A percentile compares a stretch with the other conserved stretches of the same genome.
Evolutionary conservation across 495 filamentous ascomycete genomes (phyloP).

Genomic region (Penicillium taxi): DNA sequence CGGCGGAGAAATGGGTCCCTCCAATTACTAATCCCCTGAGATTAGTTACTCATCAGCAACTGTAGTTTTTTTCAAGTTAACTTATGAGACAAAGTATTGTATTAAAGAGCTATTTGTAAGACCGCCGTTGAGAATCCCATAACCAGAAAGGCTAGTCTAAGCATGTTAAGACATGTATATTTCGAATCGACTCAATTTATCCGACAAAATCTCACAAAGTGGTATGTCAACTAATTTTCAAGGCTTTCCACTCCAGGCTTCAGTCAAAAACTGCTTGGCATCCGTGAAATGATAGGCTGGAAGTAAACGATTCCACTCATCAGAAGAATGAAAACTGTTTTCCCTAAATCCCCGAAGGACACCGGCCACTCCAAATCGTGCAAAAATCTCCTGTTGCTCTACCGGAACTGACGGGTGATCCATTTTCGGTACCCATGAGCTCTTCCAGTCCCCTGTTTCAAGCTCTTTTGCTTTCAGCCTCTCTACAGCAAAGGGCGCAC

Average conservation of each 20-base stretch:
- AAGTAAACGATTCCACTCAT: slow-evolving; percentile 47
- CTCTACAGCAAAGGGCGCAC: slow-evolving; percentile 35
- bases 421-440: slow-evolving; percentile 34
- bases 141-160: too few relatives aligned
- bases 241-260: slow-evolving; percentile 39
- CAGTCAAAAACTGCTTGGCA: slow-evolving; percentile 39
- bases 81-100: too few relatives aligned
- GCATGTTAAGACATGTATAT: too few relatives aligned
- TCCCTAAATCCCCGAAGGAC: slow-evolving; percentile 33
- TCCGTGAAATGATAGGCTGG: slow-evolving; percentile 45
- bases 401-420: slow-evolving; percentile 37
- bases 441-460: slow-evolving; percentile 33
- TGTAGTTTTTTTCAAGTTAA: too few relatives aligned
- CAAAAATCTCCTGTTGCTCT: slow-evolving; percentile 30
- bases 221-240: slow-evolving; percentile 9
- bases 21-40: too few relatives aligned
- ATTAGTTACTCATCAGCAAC: too few relatives aligned
- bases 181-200: too few relatives aligned
- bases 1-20: too few relatives aligned
- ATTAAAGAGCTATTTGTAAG: too few relatives aligned
- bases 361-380: slow-evolving; percentile 25
- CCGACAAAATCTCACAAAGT: too few relatives aligned
- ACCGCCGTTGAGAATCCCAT: too few relatives aligned
- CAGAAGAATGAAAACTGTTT: slow-evolving; percentile 36
- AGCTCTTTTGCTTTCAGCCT: slow-evolving; percentile 39